Percentiles rank a stretch among this genome's conserved stretches.
phyloP scores from a whole-genome alignment of 352 stramenopile species.

The Blastocystis sp. region DNA sequence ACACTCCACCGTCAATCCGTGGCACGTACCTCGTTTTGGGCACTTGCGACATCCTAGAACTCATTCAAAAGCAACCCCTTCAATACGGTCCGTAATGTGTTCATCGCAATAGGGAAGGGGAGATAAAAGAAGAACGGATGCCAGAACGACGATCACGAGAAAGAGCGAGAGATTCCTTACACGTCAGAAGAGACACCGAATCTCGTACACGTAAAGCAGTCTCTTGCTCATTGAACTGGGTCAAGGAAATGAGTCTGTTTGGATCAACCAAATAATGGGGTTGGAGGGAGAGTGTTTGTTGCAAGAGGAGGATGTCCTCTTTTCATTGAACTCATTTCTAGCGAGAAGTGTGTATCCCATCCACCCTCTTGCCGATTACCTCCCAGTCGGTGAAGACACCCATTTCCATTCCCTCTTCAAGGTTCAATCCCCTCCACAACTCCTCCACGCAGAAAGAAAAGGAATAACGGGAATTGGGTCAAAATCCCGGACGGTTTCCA shows the following conservation, averaged over 20 bases:
- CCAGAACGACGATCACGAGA: neutral
- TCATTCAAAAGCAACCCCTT: neutral
- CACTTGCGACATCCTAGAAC: slow-evolving; percentile 2
- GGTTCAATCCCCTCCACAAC: too few relatives aligned
- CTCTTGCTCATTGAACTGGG: neutral
- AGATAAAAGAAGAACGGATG: neutral
- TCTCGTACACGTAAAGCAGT: neutral
- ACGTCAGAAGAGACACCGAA: neutral
- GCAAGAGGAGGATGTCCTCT: neutral
- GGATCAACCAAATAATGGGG: neutral
- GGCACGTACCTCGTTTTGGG: neutral
- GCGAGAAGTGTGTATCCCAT: too few relatives aligned
- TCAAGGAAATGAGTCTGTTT: neutral
- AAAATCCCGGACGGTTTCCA: neutral
- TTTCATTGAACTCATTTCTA: too few relatives aligned
- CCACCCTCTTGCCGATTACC: too few relatives aligned
- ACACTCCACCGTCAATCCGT: neutral
- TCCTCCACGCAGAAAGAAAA: neutral
- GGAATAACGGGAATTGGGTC: neutral
- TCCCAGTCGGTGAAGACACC: too few relatives aligned
- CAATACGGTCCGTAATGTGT: neutral
- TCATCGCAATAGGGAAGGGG: slow-evolving; percentile 31
- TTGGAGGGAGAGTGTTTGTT: neutral
- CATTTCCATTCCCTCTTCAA: too few relatives aligned
- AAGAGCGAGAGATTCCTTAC: neutral